Base-by-base conservation (phyloP, 2,329 filamentous ascomycete species). In the Bipolaris cookei region DNA sequence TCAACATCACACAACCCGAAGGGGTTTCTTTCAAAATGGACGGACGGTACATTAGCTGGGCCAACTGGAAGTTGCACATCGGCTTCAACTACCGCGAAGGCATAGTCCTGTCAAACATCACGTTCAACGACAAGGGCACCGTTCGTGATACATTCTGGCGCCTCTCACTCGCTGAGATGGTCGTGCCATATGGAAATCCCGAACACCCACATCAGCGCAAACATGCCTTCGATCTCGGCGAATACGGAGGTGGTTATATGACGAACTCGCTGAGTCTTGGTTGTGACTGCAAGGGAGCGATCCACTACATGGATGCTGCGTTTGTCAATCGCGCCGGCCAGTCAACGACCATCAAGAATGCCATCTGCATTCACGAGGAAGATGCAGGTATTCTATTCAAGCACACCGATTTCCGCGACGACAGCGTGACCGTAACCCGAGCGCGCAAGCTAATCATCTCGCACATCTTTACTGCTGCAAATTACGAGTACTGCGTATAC, bases 1-100 rank as follows among this genome's bases (percentile, higher is more conserved):
- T 96, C 74, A 88, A 93, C 74, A 92, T 96, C 70, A 92, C 90
- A 1, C 91, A 96, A 71, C 91, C 91, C 0, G 90, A 96, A 67
- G 93, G 93, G 14, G 92, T 96, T 0, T 95, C 91, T 0, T 97
- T 97, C 81, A 86, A 83, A 18, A 80, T 96, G 64, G 84, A 88
- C 2, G 91, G 91, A 1, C 81, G 91, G 10, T 85, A 86, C 43
- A 83, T 97, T 48, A 86, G 87, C 63, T 97, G 93, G 93, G 92
- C 96, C 76, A 96, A 96, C 73, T 97, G 92, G 90, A 94, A 86
- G 68, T 86, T 97, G 63, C 93, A 97, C 75, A 86, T 97, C 57
- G 93, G 93, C 21, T 97, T 97, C 84, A 97, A 96, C 82, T 95
- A 97, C 80, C 86, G 91, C 23, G 93, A 97, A 78, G 93, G 93